Evolutionary conservation across 805 yeast species (phyloP).

Genomic region (Lachancea nothofagi): DNA sequence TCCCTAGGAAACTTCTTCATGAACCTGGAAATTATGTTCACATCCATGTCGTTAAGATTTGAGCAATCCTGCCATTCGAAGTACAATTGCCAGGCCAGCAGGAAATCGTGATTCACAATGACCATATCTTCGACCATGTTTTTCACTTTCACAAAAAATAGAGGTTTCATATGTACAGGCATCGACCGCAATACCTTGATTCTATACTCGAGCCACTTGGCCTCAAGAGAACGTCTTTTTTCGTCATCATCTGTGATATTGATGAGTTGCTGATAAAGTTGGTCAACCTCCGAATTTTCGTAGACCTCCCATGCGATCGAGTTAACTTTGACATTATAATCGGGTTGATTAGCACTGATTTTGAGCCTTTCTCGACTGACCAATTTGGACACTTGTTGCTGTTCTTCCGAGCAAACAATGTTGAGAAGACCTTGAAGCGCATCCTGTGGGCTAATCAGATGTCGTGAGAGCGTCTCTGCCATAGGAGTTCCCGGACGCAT

Average conservation of each 20-base stretch:
- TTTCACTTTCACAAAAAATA: constrained; percentile 39
- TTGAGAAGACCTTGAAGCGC: constrained; percentile 43
- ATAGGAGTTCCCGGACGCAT: constrained; percentile 53
- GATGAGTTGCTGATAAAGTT: constrained; percentile 49
- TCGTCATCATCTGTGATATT: constrained; percentile 58
- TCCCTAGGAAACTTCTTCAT: constrained; percentile 51
- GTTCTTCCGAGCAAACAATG: constrained; percentile 38
- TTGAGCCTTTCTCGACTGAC: constrained; percentile 46
- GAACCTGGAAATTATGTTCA: constrained; percentile 43
- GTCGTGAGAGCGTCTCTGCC: constrained; percentile 47
- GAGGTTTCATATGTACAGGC: constrained; percentile 41
- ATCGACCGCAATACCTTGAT: constrained; percentile 48
- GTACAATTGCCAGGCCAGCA: constrained; percentile 65
- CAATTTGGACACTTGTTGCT: constrained; percentile 35
- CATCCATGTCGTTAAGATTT: constrained; percentile 45
- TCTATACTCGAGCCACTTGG: constrained; percentile 50
- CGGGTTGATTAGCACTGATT: constrained; percentile 39
- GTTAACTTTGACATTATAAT: constrained; percentile 36
- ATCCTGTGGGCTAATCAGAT: constrained; percentile 42
- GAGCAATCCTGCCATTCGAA: constrained; percentile 68
- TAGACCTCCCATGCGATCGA: constrained; percentile 44
- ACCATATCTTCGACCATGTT: constrained; percentile 69
- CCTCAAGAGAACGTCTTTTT: constrained; percentile 54
- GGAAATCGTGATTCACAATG: constrained; percentile 53
- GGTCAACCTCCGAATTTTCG: constrained; percentile 45